Base-by-base conservation (phyloP, 805 yeast species). In the Hanseniaspora lindneri region DNA sequence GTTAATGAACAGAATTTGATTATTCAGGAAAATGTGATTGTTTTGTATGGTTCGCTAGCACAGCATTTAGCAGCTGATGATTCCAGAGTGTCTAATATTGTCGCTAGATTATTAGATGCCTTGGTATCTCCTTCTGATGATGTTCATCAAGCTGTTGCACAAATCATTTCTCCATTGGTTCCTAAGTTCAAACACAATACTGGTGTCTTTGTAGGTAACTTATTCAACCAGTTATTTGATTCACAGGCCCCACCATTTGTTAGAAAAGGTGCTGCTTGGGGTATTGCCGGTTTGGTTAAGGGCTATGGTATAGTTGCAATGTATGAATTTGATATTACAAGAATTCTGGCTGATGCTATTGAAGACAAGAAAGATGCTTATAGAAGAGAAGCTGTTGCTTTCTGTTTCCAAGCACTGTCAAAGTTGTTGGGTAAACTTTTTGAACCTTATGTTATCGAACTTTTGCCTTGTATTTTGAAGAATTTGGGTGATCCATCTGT, bases 231-330 rank as follows among this genome's bases (percentile, higher is more conserved):
- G 54, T 66, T 88, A 23, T 77, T 83, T 58, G 63, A 65, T 39
- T 62, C 71, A 4, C 64, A 66, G 4, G 51, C 53, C 1, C 56
- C 60, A 9, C 58, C 68, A 33, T 73, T 74, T 1, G 68, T 71
- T n/a, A 74, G 95, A 60, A 75, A 89, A 54, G 99, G 97, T 59
- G 89, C 96, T 2, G 97, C 97, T 1, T 87, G 84, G 66, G 98
- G 97, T 63, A 74, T 92, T 56, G 83, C 97, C 20, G 99, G 99
- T 54, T 65, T 92, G 39, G 89, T 83, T 2, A 81, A 84, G 59
- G 98, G 99, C 51, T 74, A 77, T 20, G 98, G 98, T 55, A 77
- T 92, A 47, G 72, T 77, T 51, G 73, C 94, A 0, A 66, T 92
- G 46, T 73, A 84, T 10, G 80, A 81, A 43, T 77, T 75, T 59